Conservation (phyloP, 2,329 filamentous ascomycete species). For the Akanthomyces muscarius region DNA sequence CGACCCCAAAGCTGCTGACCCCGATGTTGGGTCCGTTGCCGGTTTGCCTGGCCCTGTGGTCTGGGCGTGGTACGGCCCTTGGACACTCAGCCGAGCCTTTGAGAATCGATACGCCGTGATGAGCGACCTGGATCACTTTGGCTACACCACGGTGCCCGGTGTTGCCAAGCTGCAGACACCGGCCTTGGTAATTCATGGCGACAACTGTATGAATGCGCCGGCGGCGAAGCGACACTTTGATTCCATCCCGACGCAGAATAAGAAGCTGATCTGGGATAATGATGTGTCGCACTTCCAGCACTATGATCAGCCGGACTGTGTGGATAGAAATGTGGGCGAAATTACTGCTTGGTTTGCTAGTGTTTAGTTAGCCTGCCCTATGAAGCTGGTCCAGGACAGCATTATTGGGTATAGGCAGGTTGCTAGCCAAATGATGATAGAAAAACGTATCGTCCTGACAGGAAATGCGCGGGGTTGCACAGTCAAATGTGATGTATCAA, state of each 20-base stretch:
- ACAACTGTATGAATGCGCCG: slow-evolving; percentile 30
- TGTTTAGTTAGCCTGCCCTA: too few species aligned
- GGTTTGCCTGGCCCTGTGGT: slow-evolving; percentile 27
- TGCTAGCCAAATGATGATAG: too few species aligned
- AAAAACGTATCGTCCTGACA: too few species aligned
- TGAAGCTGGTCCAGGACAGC: too few species aligned
- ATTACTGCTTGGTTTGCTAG: slow-evolving; percentile 25
- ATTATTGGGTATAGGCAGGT: too few species aligned
- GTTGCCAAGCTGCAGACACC: slow-evolving; percentile 28
- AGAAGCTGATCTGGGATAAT: slow-evolving; percentile 29
- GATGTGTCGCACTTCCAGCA: slow-evolving; percentile 28
- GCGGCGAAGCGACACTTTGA: slow-evolving; percentile 27
- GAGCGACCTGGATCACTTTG: slow-evolving; percentile 30
- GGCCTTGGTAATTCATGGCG: slow-evolving; percentile 28
- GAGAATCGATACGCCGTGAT: slow-evolving; percentile 30
- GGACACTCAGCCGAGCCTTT: slow-evolving; percentile 27
- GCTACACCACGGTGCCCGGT: slow-evolving; percentile 27
- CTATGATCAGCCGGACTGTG: slow-evolving; percentile 27
- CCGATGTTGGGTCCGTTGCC: slow-evolving; percentile 22
- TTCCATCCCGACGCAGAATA: slow-evolving; percentile 24
- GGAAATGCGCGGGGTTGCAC: too few species aligned
- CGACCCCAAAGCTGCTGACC: slow-evolving; percentile 25
- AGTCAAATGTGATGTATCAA: too few species aligned
- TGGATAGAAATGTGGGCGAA: slow-evolving; percentile 28
- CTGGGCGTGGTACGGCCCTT: slow-evolving; percentile 30